phyloP scores from a whole-genome alignment of 495 filamentous ascomycete species.

The Hyaloscypha finlandica region DNA sequence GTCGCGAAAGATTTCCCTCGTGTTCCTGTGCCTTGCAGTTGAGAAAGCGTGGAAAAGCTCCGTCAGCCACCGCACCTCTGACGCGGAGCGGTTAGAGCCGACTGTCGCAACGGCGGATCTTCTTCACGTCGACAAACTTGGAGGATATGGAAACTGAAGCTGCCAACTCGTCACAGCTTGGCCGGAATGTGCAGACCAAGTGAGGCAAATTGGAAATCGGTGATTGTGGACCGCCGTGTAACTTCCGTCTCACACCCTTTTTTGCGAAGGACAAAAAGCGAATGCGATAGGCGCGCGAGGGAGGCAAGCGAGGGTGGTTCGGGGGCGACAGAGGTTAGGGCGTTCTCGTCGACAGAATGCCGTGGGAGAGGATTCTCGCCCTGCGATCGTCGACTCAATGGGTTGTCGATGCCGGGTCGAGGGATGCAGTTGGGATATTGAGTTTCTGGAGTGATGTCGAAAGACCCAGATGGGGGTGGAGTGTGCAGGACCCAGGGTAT shows the following conservation, averaged over 20 bases:
- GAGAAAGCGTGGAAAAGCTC: constrained; percentile 15
- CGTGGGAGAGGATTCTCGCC: constrained; percentile 11
- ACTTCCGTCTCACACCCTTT: constrained; percentile 25
- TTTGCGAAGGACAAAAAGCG: constrained; percentile 18
- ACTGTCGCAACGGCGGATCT: constrained; percentile 27
- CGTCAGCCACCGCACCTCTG: constrained; percentile 34
- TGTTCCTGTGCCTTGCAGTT: constrained; percentile 11
- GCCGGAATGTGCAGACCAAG: constrained; percentile 6
- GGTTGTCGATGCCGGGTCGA: constrained; percentile 14
- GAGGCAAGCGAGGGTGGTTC: constrained; percentile 20
- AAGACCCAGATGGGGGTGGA: constrained; percentile 12
- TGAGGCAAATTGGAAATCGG: constrained; percentile 28
- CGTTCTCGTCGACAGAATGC: constrained; percentile 10
- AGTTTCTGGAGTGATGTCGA: constrained; percentile 18
- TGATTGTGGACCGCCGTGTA: constrained; percentile 17
- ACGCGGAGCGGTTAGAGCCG: constrained; percentile 29
- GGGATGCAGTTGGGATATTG: constrained; percentile 11
- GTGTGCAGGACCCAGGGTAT: constrained; percentile 7
- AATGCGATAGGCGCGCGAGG: constrained; percentile 33
- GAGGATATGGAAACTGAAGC: constrained; percentile 1
- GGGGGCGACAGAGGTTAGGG: constrained; percentile 10
- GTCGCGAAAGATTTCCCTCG: constrained; percentile 28
- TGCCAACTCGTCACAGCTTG: constrained; percentile 8
- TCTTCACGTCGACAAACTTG: constrained; percentile 5
- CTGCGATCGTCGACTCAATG: constrained; percentile 22